Evolutionary conservation across 306 rosid species (phyloP), one percentile per base, ranked within the genome.

Genomic region (Astragalus glycyphyllos): DNA sequence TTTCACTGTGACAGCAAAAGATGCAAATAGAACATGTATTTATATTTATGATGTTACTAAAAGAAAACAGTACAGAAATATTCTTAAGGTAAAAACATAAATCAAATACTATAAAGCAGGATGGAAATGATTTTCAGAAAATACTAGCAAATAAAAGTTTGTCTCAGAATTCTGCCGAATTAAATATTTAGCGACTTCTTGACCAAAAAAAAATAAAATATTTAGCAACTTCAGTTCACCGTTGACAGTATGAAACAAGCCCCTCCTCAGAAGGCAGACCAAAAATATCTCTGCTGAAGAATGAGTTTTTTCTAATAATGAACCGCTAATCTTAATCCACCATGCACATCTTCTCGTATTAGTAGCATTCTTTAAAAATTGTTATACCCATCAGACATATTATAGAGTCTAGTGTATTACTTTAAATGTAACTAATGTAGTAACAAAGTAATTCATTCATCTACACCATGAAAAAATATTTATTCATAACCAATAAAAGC

Each of bases 1-100:
- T 82, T 65, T 89, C 98, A 92, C 98, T 89, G 78, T 5, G 3
- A 82, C 14, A 40, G 16, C 56, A 42, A 40, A 45, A 68, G 17
- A 77, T 57, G 16, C 50, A 76, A 73, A 75, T 13, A 38, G 49
- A 66, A 37, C 41, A 76, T 11, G 9, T 41, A 49, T 50, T n/a
- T 6, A 11, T 41, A 49, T 50, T n/a, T 6, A 11, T 65, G 17
- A 74, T 58, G 11, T 34, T 75, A 56, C 23, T 5, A 42, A 47
- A 64, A 40, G 48, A 48, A 42, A 74, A 55, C 41, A 55, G 12
- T 14, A 29, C 0, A 57, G 7, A n/a, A 64, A 42, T 15, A 44
- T 42, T 58, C 66, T 50, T 2, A 12, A 58, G 31, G 58, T 17
- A 40, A 8, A 58, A 32, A 9, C 74, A 64, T 60, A 51, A 57